A percentile compares a stretch with the other conserved stretches of the same genome.
Evolutionary conservation across 1,139 yeast species (phyloP).

Genomic region (Blastobotrys arbuscula): DNA sequence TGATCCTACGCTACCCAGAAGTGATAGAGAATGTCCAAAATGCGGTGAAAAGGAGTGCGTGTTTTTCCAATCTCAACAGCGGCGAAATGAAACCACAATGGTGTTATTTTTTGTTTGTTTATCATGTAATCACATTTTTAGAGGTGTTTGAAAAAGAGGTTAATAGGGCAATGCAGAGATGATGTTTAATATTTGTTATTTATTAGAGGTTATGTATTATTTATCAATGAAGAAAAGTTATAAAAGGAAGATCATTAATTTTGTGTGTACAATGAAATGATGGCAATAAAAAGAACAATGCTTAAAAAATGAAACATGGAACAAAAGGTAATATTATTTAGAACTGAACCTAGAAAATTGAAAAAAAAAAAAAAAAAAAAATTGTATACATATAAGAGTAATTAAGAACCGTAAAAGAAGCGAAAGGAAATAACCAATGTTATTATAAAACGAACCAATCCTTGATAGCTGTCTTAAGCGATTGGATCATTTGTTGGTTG

Average conservation of each 20-base stretch:
- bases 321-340: too few species aligned
- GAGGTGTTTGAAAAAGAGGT: constrained; percentile 15
- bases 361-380: too few species aligned
- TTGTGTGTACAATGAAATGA: too few species aligned
- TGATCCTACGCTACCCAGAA: constrained; percentile 91
- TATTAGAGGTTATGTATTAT: too few species aligned
- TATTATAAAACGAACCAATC: not conserved
- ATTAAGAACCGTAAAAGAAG: not conserved
- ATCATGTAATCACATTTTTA: constrained; percentile 69
- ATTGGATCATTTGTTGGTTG: not conserved
- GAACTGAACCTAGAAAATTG: too few species aligned
- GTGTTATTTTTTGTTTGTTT: constrained; percentile 83
- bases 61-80: constrained; percentile 93
- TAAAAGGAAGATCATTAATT: too few species aligned
- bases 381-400: not conserved
- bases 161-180: not conserved
- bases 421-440: not conserved
- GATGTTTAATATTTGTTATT: not conserved
- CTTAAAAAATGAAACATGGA: too few species aligned
- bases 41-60: constrained; percentile 89
- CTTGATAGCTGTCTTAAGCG: not conserved
- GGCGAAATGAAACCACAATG: constrained; percentile 94
- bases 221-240: too few species aligned
- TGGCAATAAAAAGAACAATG: too few species aligned
- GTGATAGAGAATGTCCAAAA: constrained; percentile 86